Percentiles rank a stretch among this genome's conserved stretches.
phyloP scores from a whole-genome alignment of 768 basidiomycete species.

The Trametes gibbosa region DNA sequence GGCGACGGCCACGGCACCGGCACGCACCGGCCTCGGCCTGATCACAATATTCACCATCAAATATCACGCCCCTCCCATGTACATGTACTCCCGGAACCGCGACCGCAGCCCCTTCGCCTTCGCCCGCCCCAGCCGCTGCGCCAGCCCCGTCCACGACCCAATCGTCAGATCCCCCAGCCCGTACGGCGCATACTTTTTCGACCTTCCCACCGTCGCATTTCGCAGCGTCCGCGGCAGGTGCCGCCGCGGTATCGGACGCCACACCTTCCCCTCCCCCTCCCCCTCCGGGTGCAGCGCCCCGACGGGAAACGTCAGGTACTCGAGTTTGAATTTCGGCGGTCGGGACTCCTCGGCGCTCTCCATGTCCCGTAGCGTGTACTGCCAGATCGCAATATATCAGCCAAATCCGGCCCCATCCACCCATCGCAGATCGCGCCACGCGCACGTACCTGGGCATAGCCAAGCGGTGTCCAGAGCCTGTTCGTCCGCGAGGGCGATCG shows the following conservation, averaged over 20 bases:
- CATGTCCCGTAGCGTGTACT: constrained; percentile 65
- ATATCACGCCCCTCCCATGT: constrained; percentile 41
- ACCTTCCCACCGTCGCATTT: constrained; percentile 39
- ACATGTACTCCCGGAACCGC: constrained; percentile 75
- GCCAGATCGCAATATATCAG: constrained; percentile 11
- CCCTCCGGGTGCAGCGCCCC: constrained; percentile 38
- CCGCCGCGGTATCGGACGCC: constrained; percentile 53
- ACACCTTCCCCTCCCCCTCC: constrained; percentile 24
- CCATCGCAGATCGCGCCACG: constrained; percentile 18
- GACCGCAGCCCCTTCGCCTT: constrained; percentile 55
- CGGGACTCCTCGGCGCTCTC: constrained; percentile 43
- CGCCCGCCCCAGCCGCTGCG: constrained; percentile 53
- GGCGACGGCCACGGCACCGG: constrained; percentile 1
- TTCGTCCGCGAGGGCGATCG: constrained; percentile 72
- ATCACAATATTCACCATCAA: too few species aligned
- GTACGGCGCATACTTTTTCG: constrained; percentile 65
- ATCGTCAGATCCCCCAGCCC: constrained; percentile 76
- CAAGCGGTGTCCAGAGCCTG: constrained; percentile 67
- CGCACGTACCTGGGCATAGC: constrained; percentile 73
- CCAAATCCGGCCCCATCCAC: not conserved
- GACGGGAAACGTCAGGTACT: constrained; percentile 68
- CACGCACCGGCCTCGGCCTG: too few species aligned
- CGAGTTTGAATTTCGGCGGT: constrained; percentile 66
- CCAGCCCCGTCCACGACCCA: constrained; percentile 66
- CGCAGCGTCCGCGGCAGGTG: constrained; percentile 53